Percentiles rank a stretch among this genome's conserved stretches.
Evolutionary conservation across 1,284 basidiomycete genomes (phyloP).

Genomic region (Cerrena zonata): DNA sequence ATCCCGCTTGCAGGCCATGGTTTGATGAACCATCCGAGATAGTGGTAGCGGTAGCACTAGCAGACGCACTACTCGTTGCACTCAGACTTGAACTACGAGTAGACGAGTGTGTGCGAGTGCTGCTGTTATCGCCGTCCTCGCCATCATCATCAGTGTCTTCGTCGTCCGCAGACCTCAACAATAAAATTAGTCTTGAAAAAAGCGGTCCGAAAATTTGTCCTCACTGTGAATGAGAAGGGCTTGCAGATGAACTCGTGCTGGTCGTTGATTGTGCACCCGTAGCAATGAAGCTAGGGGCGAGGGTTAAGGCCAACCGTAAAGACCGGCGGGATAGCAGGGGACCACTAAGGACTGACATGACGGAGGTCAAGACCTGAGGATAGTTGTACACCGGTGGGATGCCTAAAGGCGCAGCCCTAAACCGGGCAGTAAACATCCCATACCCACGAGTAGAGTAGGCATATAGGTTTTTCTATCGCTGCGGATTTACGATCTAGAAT

Average conservation of each 20-base stretch:
- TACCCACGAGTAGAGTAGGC: neutral
- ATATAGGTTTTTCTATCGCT: neutral
- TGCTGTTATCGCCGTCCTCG: neutral
- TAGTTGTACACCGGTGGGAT: too few relatives aligned
- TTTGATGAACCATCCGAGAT: neutral
- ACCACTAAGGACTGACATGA: too few relatives aligned
- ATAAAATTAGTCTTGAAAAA: neutral
- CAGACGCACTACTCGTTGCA: neutral
- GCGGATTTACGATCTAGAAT: neutral
- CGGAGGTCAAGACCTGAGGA: too few relatives aligned
- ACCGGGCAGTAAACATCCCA: neutral
- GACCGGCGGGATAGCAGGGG: neutral
- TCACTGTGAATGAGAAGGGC: neutral
- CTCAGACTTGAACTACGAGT: neutral
- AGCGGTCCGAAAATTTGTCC: neutral
- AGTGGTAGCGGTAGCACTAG: neutral
- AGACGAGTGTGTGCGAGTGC: neutral
- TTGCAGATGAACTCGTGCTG: neutral
- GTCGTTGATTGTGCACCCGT: neutral
- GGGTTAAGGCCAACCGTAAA: neutral
- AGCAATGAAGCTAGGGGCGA: neutral
- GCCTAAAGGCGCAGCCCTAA: too few relatives aligned
- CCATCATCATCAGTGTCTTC: neutral
- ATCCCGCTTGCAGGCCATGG: constrained; percentile 7
- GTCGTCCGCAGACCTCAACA: neutral